Evolutionary conservation across 2,329 filamentous ascomycete genomes (phyloP).

Genomic region (Albifimbria verrucaria): DNA sequence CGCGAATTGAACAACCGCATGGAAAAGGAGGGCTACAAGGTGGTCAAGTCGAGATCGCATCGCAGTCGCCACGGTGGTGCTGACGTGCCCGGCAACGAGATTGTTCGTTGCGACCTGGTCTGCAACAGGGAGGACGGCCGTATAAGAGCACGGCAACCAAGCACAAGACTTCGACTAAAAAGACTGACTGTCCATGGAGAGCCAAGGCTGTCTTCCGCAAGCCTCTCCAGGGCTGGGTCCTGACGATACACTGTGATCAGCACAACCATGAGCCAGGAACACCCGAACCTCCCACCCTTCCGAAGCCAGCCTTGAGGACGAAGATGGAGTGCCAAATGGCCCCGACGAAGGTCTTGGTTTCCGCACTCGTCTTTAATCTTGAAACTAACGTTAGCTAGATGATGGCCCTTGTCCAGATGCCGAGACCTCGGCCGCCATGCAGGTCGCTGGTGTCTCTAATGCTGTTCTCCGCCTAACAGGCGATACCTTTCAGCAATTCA

Average conservation of each 20-base stretch:
- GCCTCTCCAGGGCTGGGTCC: slow-evolving; percentile 39
- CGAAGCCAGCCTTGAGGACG: slow-evolving; percentile 29
- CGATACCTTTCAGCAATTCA: slow-evolving; percentile 42
- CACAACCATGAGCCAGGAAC: slow-evolving; percentile 43
- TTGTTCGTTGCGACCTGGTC: slow-evolving; percentile 42
- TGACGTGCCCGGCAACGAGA: slow-evolving; percentile 38
- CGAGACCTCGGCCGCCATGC: slow-evolving; percentile 34
- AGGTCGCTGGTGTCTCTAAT: slow-evolving; percentile 37
- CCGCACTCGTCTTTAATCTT: background rate
- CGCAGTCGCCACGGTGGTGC: slow-evolving; percentile 37
- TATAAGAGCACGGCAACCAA: slow-evolving; percentile 42
- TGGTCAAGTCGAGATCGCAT: slow-evolving; percentile 42
- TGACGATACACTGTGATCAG: slow-evolving; percentile 40
- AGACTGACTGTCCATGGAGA: slow-evolving; percentile 44
- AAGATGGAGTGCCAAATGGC: slow-evolving; percentile 23
- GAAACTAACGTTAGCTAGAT: slow-evolving; percentile 2
- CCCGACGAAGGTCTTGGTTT: too few relatives aligned
- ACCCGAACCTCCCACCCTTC: slow-evolving; percentile 37
- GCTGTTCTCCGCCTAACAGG: slow-evolving; percentile 35
- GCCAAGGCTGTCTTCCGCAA: slow-evolving; percentile 43
- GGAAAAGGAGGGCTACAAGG: slow-evolving; percentile 42
- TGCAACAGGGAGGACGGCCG: slow-evolving; percentile 41
- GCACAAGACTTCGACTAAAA: slow-evolving; percentile 43
- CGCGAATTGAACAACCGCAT: slow-evolving; percentile 36
- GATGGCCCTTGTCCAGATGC: slow-evolving; percentile 29